Conservation (phyloP, 257 asterid species). For the Salvia miltiorrhiza region DNA sequence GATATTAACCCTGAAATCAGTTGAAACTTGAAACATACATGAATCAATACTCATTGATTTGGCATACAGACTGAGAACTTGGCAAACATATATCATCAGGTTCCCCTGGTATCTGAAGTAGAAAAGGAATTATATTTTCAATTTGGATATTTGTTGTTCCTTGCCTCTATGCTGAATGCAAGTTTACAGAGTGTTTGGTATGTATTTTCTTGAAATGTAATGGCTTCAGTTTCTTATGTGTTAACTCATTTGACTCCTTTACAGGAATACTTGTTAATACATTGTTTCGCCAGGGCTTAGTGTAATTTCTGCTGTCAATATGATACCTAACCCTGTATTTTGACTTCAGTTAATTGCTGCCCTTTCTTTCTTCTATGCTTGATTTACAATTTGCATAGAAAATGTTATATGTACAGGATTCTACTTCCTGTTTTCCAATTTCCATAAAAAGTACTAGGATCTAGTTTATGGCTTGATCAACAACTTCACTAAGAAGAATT, state of each 20-base stretch:
- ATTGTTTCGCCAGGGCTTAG: background rate
- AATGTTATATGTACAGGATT: background rate
- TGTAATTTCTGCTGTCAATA: background rate
- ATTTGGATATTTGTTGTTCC: background rate
- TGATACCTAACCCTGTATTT: constrained; percentile 1
- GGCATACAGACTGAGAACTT: background rate
- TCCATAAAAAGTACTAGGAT: constrained; percentile 11
- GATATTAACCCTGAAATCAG: background rate
- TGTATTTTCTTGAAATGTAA: constrained; percentile 12
- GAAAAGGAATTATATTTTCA: background rate
- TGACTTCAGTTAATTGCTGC: background rate
- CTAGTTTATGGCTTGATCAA: background rate
- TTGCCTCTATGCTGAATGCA: constrained; percentile 7
- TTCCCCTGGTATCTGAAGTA: constrained; percentile 1
- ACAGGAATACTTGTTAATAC: background rate
- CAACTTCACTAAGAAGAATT: constrained; percentile 1
- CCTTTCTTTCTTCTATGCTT: background rate
- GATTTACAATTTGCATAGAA: background rate
- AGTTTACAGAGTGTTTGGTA: background rate
- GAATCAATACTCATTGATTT: background rate
- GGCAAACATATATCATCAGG: background rate
- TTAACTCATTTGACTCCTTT: background rate
- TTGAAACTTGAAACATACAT: background rate
- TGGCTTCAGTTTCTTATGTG: background rate
- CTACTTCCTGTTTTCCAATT: constrained; percentile 3